Conservation (phyloP, 495 filamentous ascomycete species). For the Cercophora scortea region DNA sequence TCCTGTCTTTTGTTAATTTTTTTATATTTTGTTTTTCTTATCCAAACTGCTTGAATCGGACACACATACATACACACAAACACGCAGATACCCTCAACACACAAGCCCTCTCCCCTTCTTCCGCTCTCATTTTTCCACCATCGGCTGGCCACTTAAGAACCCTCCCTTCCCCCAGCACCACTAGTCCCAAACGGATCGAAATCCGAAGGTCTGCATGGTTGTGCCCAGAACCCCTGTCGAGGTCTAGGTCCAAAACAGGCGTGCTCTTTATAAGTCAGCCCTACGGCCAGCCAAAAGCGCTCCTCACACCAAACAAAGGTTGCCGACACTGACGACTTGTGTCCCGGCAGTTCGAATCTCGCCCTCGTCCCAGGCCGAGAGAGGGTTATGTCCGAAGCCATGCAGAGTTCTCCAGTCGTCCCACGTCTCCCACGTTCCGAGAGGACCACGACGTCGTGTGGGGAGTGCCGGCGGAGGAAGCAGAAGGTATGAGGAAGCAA, state of each 20-base stretch:
- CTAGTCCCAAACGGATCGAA: conserved; percentile 22
- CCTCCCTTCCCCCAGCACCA: conserved; percentile 10
- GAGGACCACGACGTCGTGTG: conserved; percentile 30
- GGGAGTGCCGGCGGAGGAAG: conserved; percentile 31
- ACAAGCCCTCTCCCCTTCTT: not conserved
- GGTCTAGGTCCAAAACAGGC: conserved; percentile 5
- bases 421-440: conserved; percentile 23
- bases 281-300: conserved; percentile 11
- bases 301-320: too few species aligned
- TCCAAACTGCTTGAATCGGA: too few species aligned
- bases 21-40: too few species aligned
- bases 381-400: conserved; percentile 25
- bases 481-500: conserved; percentile 24
- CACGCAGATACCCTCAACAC: too few species aligned
- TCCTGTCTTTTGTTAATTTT: too few species aligned
- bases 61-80: too few species aligned
- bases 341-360: too few species aligned
- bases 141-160: not conserved
- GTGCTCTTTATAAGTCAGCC: conserved; percentile 25
- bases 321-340: too few species aligned
- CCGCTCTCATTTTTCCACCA: not conserved
- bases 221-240: conserved; percentile 10
- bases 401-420: conserved; percentile 13
- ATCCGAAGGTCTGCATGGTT: conserved; percentile 23
- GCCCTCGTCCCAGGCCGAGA: not conserved